Base-by-base conservation (phyloP, 2,329 filamentous ascomycete genomes). In the Elsinoe ampelina region DNA sequence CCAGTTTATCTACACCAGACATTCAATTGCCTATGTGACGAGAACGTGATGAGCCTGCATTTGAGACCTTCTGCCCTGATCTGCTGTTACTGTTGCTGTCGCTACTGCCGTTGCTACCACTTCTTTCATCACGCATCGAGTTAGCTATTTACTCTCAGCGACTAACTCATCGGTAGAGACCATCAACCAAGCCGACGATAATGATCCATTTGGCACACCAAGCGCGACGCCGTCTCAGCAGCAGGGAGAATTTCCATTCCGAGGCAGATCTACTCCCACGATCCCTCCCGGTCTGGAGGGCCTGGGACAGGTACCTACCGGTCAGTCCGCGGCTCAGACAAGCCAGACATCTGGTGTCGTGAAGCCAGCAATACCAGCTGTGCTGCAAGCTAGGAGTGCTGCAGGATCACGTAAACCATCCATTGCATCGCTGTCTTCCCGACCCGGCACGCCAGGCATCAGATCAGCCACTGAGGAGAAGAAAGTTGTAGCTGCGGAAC, bases 261-360 rank as follows among this genome's bases (percentile, higher is more conserved):
- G 63, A 22, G 63, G 68, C 7, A 61, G 62, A 42, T 66, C 67
- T 2, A 70, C 68, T 22, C 68, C 68, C 6, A 65, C 68, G 12
- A 63, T 70, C 8, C 68, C 68, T 11, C 69, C 69, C 8, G 68
- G 68, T n/a, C 65, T 71, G 55, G 67, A 69, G 59, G 61, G 58
- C 11, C 38, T 60, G 13, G 59, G 59, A 26, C 59, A 60, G 12
- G 58, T 39, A 39, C 48, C 48, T 12, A 2, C 32, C 11, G 48
- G 34, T 19, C 48, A 38, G 11, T n/a, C 48, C 12, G 7, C 32
- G 3, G n/a, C 15, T 4, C 48, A 52, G 20, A 15, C 48, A 11
- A 19, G n/a, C 3, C 48, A 52, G 7, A 26, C 17, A 3, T n/a
- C 15, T 12, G 47, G 26, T 35, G 30, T 35, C 5, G 32, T 52